These are phyloP conservation scores for Fraxinus excelsior DNA, from an alignment of 257 asterid genomes.

Conservation along the genomic window DNA sequence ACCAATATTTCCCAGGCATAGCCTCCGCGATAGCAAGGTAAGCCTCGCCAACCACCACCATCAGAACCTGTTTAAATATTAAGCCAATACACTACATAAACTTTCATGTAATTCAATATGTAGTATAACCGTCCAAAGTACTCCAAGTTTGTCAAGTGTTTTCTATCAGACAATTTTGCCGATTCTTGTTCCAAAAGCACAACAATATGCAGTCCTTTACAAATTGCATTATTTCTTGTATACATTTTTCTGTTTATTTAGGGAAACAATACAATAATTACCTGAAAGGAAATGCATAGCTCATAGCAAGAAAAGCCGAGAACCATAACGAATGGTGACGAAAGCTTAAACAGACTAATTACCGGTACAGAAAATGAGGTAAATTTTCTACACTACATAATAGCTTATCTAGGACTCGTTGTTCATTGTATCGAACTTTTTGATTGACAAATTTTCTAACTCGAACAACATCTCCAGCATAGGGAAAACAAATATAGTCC, in stretches of 20 bases:
- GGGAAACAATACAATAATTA: conserved; percentile 22
- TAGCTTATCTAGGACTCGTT: not conserved
- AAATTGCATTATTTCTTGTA: not conserved
- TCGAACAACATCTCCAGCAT: not conserved
- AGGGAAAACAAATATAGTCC: not conserved
- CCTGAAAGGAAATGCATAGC: conserved; percentile 18
- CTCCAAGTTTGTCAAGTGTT: too few species aligned
- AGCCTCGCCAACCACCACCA: too few species aligned
- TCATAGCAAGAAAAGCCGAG: conserved; percentile 7
- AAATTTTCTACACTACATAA: conserved; percentile 14
- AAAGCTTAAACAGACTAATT: conserved; percentile 18
- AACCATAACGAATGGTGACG: conserved; percentile 19
- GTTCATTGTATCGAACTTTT: not conserved
- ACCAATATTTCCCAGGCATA: too few species aligned
- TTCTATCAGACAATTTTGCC: not conserved
- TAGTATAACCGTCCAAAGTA: not conserved
- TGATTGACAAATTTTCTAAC: not conserved
- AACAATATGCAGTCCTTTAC: conserved; percentile 23
- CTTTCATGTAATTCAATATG: not conserved
- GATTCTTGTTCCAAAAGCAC: not conserved
- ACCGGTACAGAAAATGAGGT: conserved; percentile 13
- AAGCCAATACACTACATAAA: not conserved
- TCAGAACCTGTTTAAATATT: too few species aligned
- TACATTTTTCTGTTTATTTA: conserved; percentile 20
- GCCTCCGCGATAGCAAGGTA: too few species aligned